Evolutionary conservation across 129 eudicot species (phyloP), one percentile per base, ranked within the genome.

Genomic region (Tagetes patula): DNA sequence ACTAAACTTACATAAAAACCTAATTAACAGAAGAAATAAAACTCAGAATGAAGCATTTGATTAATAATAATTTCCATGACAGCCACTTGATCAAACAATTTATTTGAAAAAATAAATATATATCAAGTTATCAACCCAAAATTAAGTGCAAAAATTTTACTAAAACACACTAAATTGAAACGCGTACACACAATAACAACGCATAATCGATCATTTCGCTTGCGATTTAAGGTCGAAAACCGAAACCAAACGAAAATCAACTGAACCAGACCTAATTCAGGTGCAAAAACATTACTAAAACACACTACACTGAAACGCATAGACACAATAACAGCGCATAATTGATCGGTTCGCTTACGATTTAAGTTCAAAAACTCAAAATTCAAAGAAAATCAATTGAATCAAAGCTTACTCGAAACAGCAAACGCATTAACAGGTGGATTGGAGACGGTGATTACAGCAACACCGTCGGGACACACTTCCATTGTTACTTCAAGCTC

Each of bases 391-490:
- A 38, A 31, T 1, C 3, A 30, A 67, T 45, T 27, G 62, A 36
- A 62, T 37, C 2, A 58, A 75, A 71, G 49, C 83, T 78, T 77
- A 94, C 97, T 82, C 54, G 86, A 73, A 66, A 86, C 63, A 9
- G 99, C 89, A 11, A 94, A 81, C 49, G 96, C 87, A 65, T 90
- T 94, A 50, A 94, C 96, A 4, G 97, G 97, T 54, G 98, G 98
- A 76, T 90, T 90, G 14, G 82, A 81, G 67, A 94, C 61, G 82
- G 97, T 79, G 82, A 94, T 78, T 42, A 90, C 77, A 32, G 93
- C 98, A 50, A 90, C 89, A 67, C 93, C 98, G 67, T 94, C 96
- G 72, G 34, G 63, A 32, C 87, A 89, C 65, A 94, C 98, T 82
- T 86, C 93, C 93, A 94, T 83, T 3, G 79, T 75, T 20, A 88